Evolutionary conservation across 75 land plant species (phyloP).

Genomic region (Selaginella tamariscina): DNA sequence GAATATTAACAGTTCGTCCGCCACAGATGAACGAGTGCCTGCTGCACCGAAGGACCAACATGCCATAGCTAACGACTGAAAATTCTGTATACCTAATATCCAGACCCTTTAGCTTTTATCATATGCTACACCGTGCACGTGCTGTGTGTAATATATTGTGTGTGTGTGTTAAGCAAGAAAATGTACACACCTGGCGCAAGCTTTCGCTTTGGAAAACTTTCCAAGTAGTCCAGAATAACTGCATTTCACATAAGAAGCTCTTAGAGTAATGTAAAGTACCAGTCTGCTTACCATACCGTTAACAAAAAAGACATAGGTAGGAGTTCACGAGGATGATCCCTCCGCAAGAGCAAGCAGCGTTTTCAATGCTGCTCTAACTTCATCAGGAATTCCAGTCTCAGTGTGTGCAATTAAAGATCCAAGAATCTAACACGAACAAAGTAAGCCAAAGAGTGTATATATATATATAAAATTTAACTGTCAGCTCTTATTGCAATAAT

Average conservation of each 20-base stretch:
- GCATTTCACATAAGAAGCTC: not conserved
- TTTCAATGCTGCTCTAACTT: slow-evolving; percentile 70
- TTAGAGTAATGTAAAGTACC: not conserved
- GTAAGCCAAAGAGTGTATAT: not conserved
- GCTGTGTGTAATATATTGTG: no score
- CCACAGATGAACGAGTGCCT: slow-evolving; percentile 37
- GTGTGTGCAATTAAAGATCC: slow-evolving; percentile 71
- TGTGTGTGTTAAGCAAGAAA: not conserved
- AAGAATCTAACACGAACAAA: slow-evolving; percentile 35
- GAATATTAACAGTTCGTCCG: slow-evolving; percentile 74
- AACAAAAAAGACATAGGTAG: slow-evolving; percentile 59
- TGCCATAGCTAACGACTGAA: slow-evolving; percentile 51
- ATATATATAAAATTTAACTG: no score
- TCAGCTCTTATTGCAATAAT: no score
- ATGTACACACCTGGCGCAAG: slow-evolving; percentile 46
- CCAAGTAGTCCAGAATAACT: slow-evolving; percentile 83
- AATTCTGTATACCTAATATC: slow-evolving; percentile 77
- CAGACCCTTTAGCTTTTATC: not conserved
- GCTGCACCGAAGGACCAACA: slow-evolving; percentile 26
- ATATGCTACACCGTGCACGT: not conserved
- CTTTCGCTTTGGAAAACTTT: slow-evolving; percentile 59
- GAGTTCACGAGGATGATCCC: slow-evolving; percentile 44
- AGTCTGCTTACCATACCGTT: slow-evolving; percentile 60
- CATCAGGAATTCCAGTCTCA: slow-evolving; percentile 61
- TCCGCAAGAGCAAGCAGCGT: slow-evolving; percentile 44